Conservation (phyloP, 148 eudicot species). For the Rhododendron simsii region DNA sequence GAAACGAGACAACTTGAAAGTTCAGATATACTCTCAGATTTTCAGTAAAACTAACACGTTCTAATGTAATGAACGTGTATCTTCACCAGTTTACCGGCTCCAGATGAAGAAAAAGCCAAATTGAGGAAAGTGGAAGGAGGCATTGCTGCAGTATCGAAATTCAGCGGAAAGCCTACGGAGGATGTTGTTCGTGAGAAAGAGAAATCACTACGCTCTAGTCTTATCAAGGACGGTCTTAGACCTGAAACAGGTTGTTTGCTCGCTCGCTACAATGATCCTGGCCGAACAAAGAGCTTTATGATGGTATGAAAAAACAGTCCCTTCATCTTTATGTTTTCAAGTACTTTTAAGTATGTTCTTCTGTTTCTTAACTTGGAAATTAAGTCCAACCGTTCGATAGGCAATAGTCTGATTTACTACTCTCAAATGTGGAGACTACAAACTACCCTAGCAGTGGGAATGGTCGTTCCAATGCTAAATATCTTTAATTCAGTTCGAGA, state of each 20-base stretch:
- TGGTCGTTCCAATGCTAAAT: not conserved
- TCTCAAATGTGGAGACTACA: not conserved
- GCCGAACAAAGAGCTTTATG: constrained; percentile 75
- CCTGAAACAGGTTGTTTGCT: constrained; percentile 65
- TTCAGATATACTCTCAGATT: not conserved
- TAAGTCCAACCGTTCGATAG: not conserved
- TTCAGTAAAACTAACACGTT: not conserved
- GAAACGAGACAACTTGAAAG: not conserved
- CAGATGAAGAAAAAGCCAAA: constrained; percentile 58
- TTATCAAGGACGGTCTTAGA: constrained; percentile 61
- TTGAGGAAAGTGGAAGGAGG: constrained; percentile 78
- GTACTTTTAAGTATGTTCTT: constrained; percentile 1
- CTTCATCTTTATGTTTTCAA: not conserved
- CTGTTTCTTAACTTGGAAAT: not conserved
- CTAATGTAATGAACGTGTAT: not conserved
- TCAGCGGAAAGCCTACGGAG: constrained; percentile 90
- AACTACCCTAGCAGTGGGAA: not conserved
- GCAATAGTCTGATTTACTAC: not conserved
- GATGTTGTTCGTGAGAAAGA: constrained; percentile 71
- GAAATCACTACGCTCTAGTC: constrained; percentile 48
- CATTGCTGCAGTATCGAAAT: constrained; percentile 72
- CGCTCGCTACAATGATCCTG: constrained; percentile 98
- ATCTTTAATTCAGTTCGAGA: not conserved
- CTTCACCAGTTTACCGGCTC: constrained; percentile 71
- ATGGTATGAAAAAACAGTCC: constrained; percentile 47